Percentiles rank a stretch among this genome's conserved stretches.
Evolutionary conservation across 306 rosid genomes (phyloP).

Genomic region (Albizia julibrissin): DNA sequence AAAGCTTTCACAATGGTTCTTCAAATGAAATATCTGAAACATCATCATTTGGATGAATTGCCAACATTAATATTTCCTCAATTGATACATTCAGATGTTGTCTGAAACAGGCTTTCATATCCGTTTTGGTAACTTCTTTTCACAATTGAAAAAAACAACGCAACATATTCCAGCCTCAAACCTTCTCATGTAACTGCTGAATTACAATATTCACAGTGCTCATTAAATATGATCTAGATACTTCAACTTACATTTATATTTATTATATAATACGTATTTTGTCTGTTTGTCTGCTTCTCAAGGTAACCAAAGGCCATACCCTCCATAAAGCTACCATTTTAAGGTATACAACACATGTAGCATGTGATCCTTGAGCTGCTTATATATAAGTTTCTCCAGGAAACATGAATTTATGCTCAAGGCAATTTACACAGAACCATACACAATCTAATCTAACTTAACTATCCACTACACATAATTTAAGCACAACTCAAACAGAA

Average conservation of each 20-base stretch:
- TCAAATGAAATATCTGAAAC: not conserved
- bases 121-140: not conserved
- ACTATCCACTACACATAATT: conserved; percentile 38
- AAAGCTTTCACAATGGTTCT: not conserved
- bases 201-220: not conserved
- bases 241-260: not conserved
- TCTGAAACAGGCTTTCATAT: not conserved
- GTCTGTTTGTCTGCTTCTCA: not conserved
- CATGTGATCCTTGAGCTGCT: conserved; percentile 1
- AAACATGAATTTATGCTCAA: conserved; percentile 18
- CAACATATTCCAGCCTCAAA: not conserved
- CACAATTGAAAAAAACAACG: not conserved
- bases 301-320: not conserved
- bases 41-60: not conserved
- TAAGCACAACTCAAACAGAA: not conserved
- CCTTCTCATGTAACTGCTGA: not conserved
- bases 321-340: not conserved
- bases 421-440: conserved; percentile 11
- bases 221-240: not conserved
- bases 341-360: not conserved
- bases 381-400: conserved; percentile 15
- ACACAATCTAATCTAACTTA: conserved; percentile 1
- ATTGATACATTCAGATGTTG: not conserved
- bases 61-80: not conserved
- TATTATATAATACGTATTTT: not conserved